phyloP scores from a whole-genome alignment of 441 rosid genomes.

The Euphorbia celastroides region DNA sequence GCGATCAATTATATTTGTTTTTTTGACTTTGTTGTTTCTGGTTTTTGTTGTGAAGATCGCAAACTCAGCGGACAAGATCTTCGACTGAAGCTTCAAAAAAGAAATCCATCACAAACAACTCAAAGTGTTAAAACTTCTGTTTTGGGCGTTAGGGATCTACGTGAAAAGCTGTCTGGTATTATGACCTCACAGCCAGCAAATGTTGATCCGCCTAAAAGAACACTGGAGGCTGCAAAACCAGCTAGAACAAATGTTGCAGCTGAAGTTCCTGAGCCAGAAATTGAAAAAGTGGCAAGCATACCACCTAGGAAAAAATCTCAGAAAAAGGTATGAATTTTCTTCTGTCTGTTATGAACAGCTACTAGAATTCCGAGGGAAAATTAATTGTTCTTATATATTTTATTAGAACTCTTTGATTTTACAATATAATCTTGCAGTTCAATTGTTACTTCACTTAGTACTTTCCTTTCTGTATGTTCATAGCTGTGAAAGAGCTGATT shows the following conservation, averaged over 20 bases:
- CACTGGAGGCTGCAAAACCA: conserved; percentile 46
- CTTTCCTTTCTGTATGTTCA: not conserved
- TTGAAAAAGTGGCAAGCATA: conserved; percentile 41
- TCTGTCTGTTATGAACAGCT: not conserved
- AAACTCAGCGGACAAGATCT: conserved; percentile 74
- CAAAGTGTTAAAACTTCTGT: conserved; percentile 47
- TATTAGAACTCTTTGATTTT: not conserved
- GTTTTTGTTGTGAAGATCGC: conserved; percentile 63
- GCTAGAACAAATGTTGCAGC: conserved; percentile 52
- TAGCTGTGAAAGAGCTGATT: not conserved
- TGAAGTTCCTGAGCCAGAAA: conserved; percentile 49
- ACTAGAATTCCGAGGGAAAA: not conserved
- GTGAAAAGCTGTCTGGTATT: conserved; percentile 89
- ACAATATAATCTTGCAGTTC: not conserved
- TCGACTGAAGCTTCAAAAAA: conserved; percentile 83
- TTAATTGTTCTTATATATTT: not conserved
- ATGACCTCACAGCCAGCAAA: conserved; percentile 49
- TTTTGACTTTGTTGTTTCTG: conserved; percentile 40
- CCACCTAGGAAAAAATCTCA: conserved; percentile 54
- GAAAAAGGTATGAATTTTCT: conserved; percentile 42
- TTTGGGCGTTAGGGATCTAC: conserved; percentile 63
- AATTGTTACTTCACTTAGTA: not conserved
- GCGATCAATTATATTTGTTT: conserved; percentile 32
- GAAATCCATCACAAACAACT: conserved; percentile 40
- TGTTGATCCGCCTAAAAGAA: conserved; percentile 55